Percentiles rank a stretch among this genome's conserved stretches.
phyloP scores from a whole-genome alignment of 2,329 filamentous ascomycete genomes.

The Fusarium nurragi region DNA sequence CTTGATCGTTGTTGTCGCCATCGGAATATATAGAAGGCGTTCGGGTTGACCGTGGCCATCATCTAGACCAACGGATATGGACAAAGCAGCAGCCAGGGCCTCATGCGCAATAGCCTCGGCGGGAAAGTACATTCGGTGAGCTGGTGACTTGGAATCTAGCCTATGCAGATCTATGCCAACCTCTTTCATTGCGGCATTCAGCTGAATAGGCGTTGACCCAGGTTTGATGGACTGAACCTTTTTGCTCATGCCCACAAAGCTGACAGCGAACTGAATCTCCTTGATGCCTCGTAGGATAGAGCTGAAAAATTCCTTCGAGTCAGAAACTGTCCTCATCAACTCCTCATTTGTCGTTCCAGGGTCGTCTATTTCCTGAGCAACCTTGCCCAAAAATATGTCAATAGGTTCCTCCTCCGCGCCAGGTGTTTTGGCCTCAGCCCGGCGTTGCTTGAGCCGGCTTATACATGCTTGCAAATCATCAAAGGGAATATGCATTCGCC shows the following conservation, averaged over 20 bases:
- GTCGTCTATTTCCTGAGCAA: constrained; percentile 77
- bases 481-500: constrained; percentile 87
- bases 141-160: constrained; percentile 89
- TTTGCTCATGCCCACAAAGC: constrained; percentile 88
- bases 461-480: constrained; percentile 80
- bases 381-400: constrained; percentile 74
- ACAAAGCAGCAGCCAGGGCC: constrained; percentile 89
- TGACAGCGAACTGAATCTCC: constrained; percentile 94
- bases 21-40: constrained; percentile 90
- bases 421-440: constrained; percentile 49
- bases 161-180: constrained; percentile 92
- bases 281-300: constrained; percentile 93
- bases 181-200: constrained; percentile 96
- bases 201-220: constrained; percentile 74
- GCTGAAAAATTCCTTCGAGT: constrained; percentile 90
- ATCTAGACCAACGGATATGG: constrained; percentile 89
- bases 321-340: constrained; percentile 84
- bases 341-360: constrained; percentile 73
- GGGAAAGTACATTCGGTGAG: constrained; percentile 98
- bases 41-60: constrained; percentile 88
- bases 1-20: constrained; percentile 95
- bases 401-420: constrained; percentile 58
- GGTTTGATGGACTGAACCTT: constrained; percentile 75
- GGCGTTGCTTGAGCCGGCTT: constrained; percentile 62
- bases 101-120: constrained; percentile 93